Base-by-base conservation (phyloP, 306 rosid genomes). In the Vigna radiata region DNA sequence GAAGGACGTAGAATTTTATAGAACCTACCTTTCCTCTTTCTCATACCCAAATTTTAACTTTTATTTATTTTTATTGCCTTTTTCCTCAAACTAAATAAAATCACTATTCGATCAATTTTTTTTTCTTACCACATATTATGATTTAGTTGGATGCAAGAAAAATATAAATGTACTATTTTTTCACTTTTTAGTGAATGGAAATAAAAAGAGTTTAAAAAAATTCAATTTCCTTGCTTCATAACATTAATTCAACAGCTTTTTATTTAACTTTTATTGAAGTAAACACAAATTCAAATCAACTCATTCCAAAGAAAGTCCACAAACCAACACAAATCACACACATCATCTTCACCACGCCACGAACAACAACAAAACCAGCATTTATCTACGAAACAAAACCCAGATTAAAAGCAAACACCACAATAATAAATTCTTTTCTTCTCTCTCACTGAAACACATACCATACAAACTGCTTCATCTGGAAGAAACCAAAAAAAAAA, bases 401-500 rank as follows among this genome's bases (percentile, higher is more conserved):
- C 76, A 75, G 75, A 80, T 46, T 48, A 65, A 48, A 54, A 39
- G 65, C 71, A 47, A 67, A 21, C 70, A 21, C 2, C 75, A 14
- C 50, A 13, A 4, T 46, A 54, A 74, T 63, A 15, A 49, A 75
- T 81, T 60, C 77, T 44, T 49, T 41, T 65, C 70, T 65, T 66
- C 55, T 65, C 80, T 37, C 49, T 60, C 70, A 25, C 14, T 47
- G 10, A 17, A 39, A 19, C 4, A 65, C 52, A 65, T 65, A 0
- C 17, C 70, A 64, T 37, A 43, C 12, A 18, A 31, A 3, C 76
- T 67, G 10, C 79, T 73, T 80, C 48, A 62, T 4, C 78, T 54
- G 41, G 60, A 79, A 79, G 83, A 16, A 74, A 73, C 71, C 39
- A 58, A 54, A 3, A 67, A 54, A 4, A 36, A 80, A 73, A 27